Evolutionary conservation across 2,329 filamentous ascomycete genomes (phyloP), one percentile per base, ranked within the genome.

Genomic region (Cryphonectria nitschkei): DNA sequence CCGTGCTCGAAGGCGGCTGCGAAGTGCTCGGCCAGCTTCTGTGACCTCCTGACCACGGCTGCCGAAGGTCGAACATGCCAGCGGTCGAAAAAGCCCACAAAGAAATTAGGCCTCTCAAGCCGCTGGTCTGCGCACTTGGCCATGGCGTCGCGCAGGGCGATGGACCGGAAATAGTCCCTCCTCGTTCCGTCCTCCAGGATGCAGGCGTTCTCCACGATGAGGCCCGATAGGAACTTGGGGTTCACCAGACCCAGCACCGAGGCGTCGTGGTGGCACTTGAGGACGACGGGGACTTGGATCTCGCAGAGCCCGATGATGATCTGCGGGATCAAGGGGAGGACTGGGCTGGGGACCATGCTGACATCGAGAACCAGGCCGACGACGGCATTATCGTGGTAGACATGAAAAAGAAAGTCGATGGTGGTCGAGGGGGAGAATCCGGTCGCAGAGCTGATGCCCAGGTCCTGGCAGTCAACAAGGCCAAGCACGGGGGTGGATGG

Each of bases 121-220:
- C 80, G 77, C 71, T 80, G 76, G 58, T 76, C 74, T 46, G 71
- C 75, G 52, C 77, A 80, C 26, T 74, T 72, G 4, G 74, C 65
- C 75, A 81, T 78, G 52, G 76, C 70, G 1, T 76, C 73, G 26
- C 82, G 78, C 65, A 84, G 78, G 3, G 76, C 71, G 14, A 75
- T 68, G 37, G 82, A 80, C 64, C 82, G 80, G 73, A 84, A 84
- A 73, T 82, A 85, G 71, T 85, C 82, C 29, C 82, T 77, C 29
- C 81, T 77, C 62, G 81, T 76, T 3, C 83, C 83, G 64, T 81
- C 78, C 7, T 77, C 75, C 8, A 82, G 76, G 22, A 84, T 83
- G 13, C 80, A 80, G 8, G 79, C 82, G 73, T 83, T 84, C 68
- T 82, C 78, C 46, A 83, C 78, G 63, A 84, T 78, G 54, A 84